phyloP scores from a whole-genome alignment of 768 basidiomycete species.

The Termitomyces sp. region DNA sequence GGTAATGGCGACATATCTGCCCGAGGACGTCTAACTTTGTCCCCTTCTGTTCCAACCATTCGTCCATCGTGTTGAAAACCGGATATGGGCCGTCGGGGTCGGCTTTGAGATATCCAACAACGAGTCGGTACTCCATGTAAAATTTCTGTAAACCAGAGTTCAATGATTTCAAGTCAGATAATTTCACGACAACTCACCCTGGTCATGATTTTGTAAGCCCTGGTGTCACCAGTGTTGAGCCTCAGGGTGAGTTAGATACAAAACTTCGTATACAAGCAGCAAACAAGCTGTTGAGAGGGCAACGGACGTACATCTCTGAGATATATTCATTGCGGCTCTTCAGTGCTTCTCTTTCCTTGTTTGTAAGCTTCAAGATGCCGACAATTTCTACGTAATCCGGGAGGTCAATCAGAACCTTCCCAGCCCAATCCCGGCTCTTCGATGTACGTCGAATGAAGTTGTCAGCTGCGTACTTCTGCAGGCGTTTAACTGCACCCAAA shows the following conservation, averaged over 20 bases:
- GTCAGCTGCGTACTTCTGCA: not conserved
- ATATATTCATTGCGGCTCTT: not conserved
- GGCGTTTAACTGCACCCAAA: not conserved
- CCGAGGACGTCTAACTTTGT: slow-evolving; percentile 15
- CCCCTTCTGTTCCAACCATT: slow-evolving; percentile 11
- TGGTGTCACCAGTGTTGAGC: not conserved
- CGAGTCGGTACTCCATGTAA: slow-evolving; percentile 12
- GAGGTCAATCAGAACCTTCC: not conserved
- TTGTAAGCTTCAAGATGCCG: not conserved
- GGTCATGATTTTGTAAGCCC: not conserved
- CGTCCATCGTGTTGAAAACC: slow-evolving; percentile 4
- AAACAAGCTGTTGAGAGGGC: no score
- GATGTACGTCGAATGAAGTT: slow-evolving; percentile 5
- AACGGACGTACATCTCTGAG: not conserved
- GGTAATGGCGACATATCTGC: not conserved
- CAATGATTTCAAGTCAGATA: not conserved
- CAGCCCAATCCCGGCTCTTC: not conserved
- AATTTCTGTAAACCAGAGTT: slow-evolving; percentile 8
- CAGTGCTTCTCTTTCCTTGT: not conserved
- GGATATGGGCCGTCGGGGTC: not conserved
- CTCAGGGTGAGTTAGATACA: not conserved
- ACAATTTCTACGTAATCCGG: not conserved
- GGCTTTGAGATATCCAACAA: slow-evolving; percentile 4
- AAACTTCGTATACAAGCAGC: no score
- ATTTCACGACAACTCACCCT: not conserved